Percentiles rank a stretch among this genome's conserved stretches.
phyloP scores from a whole-genome alignment of 768 basidiomycete genomes.

The Leccinum variicolor region DNA sequence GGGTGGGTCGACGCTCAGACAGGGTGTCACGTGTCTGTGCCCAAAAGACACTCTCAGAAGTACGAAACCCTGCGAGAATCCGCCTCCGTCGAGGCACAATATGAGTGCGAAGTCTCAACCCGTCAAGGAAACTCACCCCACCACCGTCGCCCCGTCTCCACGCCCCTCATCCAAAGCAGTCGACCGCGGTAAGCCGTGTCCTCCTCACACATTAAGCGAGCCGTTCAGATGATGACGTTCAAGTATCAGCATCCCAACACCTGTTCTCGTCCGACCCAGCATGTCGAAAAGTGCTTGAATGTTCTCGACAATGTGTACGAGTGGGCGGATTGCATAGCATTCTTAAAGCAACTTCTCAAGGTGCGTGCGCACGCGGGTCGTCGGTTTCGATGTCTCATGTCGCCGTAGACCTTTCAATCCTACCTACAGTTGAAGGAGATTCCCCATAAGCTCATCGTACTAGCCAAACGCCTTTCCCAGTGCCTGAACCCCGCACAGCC shows the following conservation, averaged over 20 bases:
- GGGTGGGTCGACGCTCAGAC: slow-evolving; percentile 22
- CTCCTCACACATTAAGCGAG: not conserved
- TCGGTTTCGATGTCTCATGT: not conserved
- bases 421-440: slow-evolving; percentile 96
- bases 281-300: slow-evolving; percentile 89
- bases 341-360: slow-evolving; percentile 91
- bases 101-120: slow-evolving; percentile 19
- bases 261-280: slow-evolving; percentile 75
- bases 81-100: slow-evolving; percentile 11
- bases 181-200: slow-evolving; percentile 29
- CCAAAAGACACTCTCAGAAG: not conserved
- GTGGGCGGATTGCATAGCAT: slow-evolving; percentile 99
- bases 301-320: slow-evolving; percentile 96
- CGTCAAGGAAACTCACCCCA: slow-evolving; percentile 20
- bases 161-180: slow-evolving; percentile 20
- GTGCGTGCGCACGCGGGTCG: slow-evolving; percentile 35
- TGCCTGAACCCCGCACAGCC: slow-evolving; percentile 98
- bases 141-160: slow-evolving; percentile 6
- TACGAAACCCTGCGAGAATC: slow-evolving; percentile 8
- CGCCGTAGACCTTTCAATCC: slow-evolving; percentile 81
- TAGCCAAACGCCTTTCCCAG: slow-evolving; percentile 90
- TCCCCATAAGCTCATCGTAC: slow-evolving; percentile 91
- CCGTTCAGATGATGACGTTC: not conserved
- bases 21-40: not conserved
- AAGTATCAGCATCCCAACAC: slow-evolving; percentile 47